Conservation (phyloP, 106 monocot species). For the Hemerocallis citrina region DNA sequence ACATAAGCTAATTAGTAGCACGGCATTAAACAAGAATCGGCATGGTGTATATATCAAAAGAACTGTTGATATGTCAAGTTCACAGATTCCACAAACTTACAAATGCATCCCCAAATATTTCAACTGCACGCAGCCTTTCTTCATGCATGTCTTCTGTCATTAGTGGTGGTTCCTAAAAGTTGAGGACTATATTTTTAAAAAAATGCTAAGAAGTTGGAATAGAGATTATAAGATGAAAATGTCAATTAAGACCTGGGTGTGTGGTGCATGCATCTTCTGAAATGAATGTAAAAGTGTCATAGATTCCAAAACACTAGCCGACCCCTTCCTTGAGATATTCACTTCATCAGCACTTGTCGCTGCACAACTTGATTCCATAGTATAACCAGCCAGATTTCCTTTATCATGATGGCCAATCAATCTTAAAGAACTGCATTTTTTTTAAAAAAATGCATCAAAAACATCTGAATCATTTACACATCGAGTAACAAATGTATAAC, state of each 20-base stretch:
- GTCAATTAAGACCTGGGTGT: slow-evolving; percentile 56
- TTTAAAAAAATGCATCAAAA: slow-evolving; percentile 24
- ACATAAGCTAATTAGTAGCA: background rate
- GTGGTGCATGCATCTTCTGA: slow-evolving; percentile 84
- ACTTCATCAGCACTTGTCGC: slow-evolving; percentile 10
- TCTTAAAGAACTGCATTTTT: slow-evolving; percentile 32
- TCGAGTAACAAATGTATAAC: background rate
- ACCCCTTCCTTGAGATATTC: slow-evolving; percentile 45
- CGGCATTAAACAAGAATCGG: background rate
- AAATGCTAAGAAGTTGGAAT: background rate
- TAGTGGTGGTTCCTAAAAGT: slow-evolving; percentile 70
- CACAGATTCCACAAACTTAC: slow-evolving; percentile 35
- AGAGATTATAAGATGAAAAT: slow-evolving; percentile 1
- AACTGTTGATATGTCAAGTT: background rate
- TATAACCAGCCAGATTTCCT: slow-evolving; percentile 1
- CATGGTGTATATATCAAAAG: background rate
- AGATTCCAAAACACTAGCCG: slow-evolving; percentile 52
- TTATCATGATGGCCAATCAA: slow-evolving; percentile 7
- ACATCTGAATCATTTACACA: background rate
- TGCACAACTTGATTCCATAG: slow-evolving; percentile 9
- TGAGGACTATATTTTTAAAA: slow-evolving; percentile 5
- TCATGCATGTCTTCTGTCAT: slow-evolving; percentile 99
- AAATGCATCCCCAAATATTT: slow-evolving; percentile 79
- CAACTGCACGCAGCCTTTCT: slow-evolving; percentile 79
- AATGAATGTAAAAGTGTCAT: slow-evolving; percentile 82